A percentile compares a stretch with the other conserved stretches of the same genome.
Conservation (phyloP, 257 asterid genomes). For the Plantago major region DNA sequence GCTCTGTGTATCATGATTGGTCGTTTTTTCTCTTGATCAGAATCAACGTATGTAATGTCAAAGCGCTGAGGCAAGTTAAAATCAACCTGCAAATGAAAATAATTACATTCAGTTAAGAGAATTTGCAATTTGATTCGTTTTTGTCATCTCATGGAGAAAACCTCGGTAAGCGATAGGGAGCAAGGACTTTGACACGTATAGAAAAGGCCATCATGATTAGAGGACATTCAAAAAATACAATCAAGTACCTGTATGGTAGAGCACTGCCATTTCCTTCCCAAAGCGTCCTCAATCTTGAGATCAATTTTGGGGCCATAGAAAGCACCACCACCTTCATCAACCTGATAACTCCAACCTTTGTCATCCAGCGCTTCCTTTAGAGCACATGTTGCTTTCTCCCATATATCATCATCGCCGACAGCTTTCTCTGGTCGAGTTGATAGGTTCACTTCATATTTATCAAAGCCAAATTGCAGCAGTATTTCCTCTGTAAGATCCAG, state of each 20-base stretch:
- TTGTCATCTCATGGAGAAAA: no score
- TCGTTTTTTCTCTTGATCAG: conserved; percentile 72
- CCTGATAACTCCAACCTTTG: conserved; percentile 85
- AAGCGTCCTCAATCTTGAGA: conserved; percentile 96
- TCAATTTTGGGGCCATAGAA: conserved; percentile 98
- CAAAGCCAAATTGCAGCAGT: conserved; percentile 80
- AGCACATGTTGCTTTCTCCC: conserved; percentile 87
- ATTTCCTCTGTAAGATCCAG: conserved; percentile 93
- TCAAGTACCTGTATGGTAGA: conserved; percentile 79
- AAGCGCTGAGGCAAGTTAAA: conserved; percentile 89
- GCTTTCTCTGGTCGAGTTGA: conserved; percentile 94
- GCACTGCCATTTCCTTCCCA: conserved; percentile 99
- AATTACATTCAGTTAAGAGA: background rate
- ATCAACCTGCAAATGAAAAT: conserved; percentile 56
- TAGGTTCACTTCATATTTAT: conserved; percentile 87
- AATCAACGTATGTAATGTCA: conserved; percentile 74
- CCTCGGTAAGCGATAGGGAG: no score
- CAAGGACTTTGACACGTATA: no score
- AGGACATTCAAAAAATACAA: background rate
- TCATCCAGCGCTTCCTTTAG: conserved; percentile 80
- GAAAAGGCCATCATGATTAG: no score
- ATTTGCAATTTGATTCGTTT: no score
- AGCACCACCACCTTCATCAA: conserved; percentile 97
- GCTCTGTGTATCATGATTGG: conserved; percentile 97
- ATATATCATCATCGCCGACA: conserved; percentile 78